Conservation (phyloP, 441 rosid genomes). For the Hypseocharis bilobata region DNA sequence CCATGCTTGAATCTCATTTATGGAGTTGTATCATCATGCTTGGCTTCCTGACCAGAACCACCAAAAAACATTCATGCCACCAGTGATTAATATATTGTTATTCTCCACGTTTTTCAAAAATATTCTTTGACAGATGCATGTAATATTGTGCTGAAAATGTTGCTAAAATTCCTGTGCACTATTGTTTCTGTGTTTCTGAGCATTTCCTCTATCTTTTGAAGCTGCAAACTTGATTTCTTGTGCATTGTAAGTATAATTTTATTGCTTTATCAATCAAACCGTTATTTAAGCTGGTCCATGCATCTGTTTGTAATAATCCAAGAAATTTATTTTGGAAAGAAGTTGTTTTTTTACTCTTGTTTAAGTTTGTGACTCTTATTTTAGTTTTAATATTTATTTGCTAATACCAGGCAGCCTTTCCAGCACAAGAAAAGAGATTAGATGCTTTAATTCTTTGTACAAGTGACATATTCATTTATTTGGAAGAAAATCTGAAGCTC, state of each 20-base stretch:
- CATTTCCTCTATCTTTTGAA: no score
- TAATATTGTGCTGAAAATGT: background rate
- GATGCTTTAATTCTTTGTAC: conserved; percentile 75
- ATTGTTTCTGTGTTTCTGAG: no score
- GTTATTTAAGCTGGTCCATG: background rate
- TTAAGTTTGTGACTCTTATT: background rate
- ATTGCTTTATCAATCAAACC: no score
- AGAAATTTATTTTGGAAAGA: no score
- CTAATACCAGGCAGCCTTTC: conserved; percentile 74
- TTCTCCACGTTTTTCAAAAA: background rate
- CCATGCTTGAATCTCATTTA: no score
- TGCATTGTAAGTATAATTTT: no score
- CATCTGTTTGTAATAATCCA: background rate
- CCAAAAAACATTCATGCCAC: no score
- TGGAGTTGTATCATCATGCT: no score
- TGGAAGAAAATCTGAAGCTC: conserved; percentile 90
- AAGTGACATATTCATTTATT: conserved; percentile 58
- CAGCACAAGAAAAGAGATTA: conserved; percentile 80
- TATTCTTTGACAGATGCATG: background rate
- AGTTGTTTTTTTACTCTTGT: no score
- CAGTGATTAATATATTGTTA: background rate
- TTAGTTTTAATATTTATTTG: background rate
- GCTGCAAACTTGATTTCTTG: no score
- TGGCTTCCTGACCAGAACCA: no score
- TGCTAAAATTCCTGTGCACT: no score